Evolutionary conservation across 331 rosid genomes (phyloP).

Genomic region (Pyracantha coccinea): DNA sequence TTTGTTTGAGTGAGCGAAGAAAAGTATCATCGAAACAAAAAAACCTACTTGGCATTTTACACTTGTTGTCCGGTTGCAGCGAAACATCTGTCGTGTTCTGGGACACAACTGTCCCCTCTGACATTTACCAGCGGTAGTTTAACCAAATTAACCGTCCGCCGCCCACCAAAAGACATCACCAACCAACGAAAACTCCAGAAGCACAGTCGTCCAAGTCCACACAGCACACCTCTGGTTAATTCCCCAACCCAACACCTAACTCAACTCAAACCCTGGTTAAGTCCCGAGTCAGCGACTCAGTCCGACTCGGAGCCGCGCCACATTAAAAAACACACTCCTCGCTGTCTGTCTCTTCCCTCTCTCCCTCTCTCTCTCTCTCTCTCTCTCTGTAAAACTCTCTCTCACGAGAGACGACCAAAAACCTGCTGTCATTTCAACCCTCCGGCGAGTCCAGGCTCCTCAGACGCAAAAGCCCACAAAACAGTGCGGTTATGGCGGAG

Average conservation of each 20-base stretch:
- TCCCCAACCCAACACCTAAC: slow-evolving; percentile 12
- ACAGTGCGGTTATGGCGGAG: slow-evolving; percentile 13
- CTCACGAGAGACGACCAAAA: slow-evolving; percentile 18
- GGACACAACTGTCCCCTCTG: too few relatives aligned
- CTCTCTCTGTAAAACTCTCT: neutral
- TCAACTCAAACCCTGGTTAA: slow-evolving; percentile 25
- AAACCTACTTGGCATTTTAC: too few relatives aligned
- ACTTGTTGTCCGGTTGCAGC: too few relatives aligned
- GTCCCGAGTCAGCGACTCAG: neutral
- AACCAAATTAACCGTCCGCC: slow-evolving; percentile 24
- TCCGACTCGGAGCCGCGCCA: slow-evolving; percentile 26
- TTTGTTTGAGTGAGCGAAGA: too few relatives aligned
- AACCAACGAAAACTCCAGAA: neutral
- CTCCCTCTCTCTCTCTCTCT: neutral
- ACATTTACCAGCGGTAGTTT: slow-evolving; percentile 1
- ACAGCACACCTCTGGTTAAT: neutral
- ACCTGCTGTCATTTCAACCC: neutral
- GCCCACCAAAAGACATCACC: neutral
- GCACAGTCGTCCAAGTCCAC: slow-evolving; percentile 1
- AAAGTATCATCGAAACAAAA: too few relatives aligned
- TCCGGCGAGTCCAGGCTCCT: slow-evolving; percentile 1
- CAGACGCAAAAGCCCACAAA: neutral
- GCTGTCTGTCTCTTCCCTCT: too few relatives aligned
- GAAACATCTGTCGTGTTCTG: too few relatives aligned
- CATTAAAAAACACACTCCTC: slow-evolving; percentile 5